Conservation (phyloP, 2,329 filamentous ascomycete species). For the Penicillium rolfsii region DNA sequence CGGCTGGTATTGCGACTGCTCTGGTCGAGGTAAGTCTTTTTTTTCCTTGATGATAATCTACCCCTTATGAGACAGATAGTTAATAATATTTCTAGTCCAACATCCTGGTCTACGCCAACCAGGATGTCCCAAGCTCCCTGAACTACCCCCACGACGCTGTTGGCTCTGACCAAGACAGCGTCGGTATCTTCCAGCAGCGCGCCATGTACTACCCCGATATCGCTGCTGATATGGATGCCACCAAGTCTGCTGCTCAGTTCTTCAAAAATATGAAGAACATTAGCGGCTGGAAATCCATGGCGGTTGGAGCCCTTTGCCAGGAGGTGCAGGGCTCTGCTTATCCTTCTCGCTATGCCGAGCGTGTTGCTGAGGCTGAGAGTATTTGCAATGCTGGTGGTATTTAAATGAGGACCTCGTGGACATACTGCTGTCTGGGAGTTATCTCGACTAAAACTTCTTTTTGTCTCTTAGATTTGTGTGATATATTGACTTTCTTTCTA, state of each 20-base stretch:
- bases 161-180: slow-evolving; percentile 28
- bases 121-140: slow-evolving; percentile 24
- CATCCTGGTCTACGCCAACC: slow-evolving; percentile 27
- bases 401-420: slow-evolving; percentile 3
- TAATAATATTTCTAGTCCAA: slow-evolving; percentile 16
- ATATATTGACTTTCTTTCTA: slow-evolving; percentile 18
- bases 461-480: neutral
- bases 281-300: slow-evolving; percentile 27
- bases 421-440: slow-evolving; percentile 7
- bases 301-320: slow-evolving; percentile 28
- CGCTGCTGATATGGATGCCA: slow-evolving; percentile 28
- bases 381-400: slow-evolving; percentile 23
- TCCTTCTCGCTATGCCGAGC: slow-evolving; percentile 19
- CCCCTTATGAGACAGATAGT: neutral
- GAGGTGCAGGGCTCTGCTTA: slow-evolving; percentile 29
- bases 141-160: slow-evolving; percentile 27
- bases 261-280: slow-evolving; percentile 25
- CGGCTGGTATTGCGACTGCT: slow-evolving; percentile 28
- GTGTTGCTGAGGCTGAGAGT: slow-evolving; percentile 17
- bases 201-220: slow-evolving; percentile 25
- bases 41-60: neutral
- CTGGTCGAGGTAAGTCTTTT: slow-evolving; percentile 23
- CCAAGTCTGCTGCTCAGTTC: slow-evolving; percentile 26
- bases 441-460: neutral
- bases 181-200: slow-evolving; percentile 33